phyloP scores from a whole-genome alignment of 2,329 filamentous ascomycete genomes.

The Sphaerulina populicola region DNA sequence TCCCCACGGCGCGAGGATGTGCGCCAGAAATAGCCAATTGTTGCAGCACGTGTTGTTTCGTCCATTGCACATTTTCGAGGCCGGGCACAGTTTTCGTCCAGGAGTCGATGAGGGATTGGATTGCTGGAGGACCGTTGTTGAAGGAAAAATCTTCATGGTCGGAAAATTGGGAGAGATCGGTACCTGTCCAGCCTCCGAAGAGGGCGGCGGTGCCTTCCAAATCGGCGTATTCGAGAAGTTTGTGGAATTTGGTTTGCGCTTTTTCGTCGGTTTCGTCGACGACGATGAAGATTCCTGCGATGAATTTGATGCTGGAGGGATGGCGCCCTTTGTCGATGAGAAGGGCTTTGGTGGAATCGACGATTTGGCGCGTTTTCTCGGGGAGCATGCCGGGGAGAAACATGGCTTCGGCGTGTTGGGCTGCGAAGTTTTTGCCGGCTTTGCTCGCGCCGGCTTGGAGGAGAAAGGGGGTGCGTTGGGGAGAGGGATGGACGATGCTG shows the following conservation, averaged over 20 bases:
- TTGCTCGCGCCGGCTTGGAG: constrained; percentile 45
- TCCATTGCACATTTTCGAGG: constrained; percentile 38
- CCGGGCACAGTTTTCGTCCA: constrained; percentile 40
- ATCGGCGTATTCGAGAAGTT: constrained; percentile 39
- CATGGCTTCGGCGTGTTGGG: constrained; percentile 40
- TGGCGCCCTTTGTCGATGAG: constrained; percentile 36
- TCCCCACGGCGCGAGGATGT: constrained; percentile 34
- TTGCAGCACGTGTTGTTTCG: constrained; percentile 39
- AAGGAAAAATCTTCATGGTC: constrained; percentile 43
- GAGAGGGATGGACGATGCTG: constrained; percentile 48
- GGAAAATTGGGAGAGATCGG: constrained; percentile 37
- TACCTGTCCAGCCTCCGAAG: constrained; percentile 43
- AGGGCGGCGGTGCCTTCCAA: constrained; percentile 39
- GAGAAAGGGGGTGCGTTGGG: constrained; percentile 50
- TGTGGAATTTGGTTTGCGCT: constrained; percentile 38
- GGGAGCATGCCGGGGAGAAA: constrained; percentile 42
- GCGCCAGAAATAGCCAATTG: constrained; percentile 39
- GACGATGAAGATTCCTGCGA: constrained; percentile 39
- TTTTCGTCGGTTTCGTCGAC: constrained; percentile 40
- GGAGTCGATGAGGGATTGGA: constrained; percentile 40
- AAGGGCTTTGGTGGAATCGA: constrained; percentile 37
- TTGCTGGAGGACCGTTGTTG: constrained; percentile 31
- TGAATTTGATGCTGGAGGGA: constrained; percentile 37
- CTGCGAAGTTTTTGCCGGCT: constrained; percentile 41
- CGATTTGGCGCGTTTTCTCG: constrained; percentile 36